These are phyloP conservation scores for Scheffersomyces illinoinensis DNA, from an alignment of 1,139 yeast species.

Conservation along the genomic window DNA sequence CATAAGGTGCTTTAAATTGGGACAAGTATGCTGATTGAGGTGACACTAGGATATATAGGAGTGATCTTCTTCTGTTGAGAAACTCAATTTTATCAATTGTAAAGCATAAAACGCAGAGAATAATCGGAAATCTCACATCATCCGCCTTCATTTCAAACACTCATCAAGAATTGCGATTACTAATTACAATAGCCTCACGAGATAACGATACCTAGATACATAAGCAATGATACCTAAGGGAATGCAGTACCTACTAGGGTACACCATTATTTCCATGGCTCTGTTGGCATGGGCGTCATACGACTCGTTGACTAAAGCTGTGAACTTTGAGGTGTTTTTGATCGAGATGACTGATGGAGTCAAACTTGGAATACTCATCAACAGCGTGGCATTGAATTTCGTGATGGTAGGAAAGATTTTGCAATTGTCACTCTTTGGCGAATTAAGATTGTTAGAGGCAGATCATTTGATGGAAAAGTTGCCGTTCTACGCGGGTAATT, in stretches of 20 bases:
- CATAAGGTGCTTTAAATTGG: neutral
- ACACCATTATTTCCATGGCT: constrained; percentile 24
- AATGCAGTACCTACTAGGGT: constrained; percentile 24
- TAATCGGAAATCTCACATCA: neutral
- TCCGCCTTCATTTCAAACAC: neutral
- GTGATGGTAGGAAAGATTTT: constrained; percentile 37
- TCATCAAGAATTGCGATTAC: neutral
- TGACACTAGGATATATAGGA: neutral
- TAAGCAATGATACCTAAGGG: constrained; percentile 3
- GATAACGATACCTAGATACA: neutral
- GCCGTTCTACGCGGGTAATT: constrained; percentile 57
- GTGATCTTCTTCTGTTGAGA: neutral
- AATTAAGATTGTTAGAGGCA: constrained; percentile 68
- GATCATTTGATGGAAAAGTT: constrained; percentile 53
- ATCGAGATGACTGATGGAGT: constrained; percentile 37
- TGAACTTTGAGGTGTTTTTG: constrained; percentile 28
- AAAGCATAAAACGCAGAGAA: neutral
- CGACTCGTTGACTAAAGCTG: constrained; percentile 27
- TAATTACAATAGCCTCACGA: neutral
- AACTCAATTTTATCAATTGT: neutral
- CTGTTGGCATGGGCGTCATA: constrained; percentile 28
- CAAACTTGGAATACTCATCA: constrained; percentile 33
- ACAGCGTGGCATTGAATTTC: constrained; percentile 36
- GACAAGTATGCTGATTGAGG: neutral
- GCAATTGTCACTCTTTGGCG: constrained; percentile 64